Conservation (phyloP, 2,329 filamentous ascomycete genomes). For the Diplodia seriata region DNA sequence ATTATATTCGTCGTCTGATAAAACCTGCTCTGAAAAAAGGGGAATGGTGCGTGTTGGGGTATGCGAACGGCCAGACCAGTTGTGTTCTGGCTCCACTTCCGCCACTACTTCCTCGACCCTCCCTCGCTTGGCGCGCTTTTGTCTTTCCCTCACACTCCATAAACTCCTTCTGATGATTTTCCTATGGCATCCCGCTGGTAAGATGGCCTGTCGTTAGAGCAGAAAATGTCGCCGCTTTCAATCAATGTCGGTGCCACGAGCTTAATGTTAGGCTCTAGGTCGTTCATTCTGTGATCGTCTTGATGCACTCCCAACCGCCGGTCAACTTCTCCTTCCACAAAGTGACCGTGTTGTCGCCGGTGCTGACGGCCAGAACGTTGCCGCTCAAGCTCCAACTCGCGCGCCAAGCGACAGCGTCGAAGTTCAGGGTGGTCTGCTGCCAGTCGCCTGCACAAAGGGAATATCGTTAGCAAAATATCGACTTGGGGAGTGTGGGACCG, state of each 20-base stretch:
- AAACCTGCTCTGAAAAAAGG: slow-evolving; percentile 2
- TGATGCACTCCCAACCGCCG: slow-evolving; percentile 96
- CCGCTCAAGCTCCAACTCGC: slow-evolving; percentile 98
- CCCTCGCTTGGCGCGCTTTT: not conserved
- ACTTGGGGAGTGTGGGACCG: no score
- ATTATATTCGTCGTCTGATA: slow-evolving; percentile 12
- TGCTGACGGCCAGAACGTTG: slow-evolving; percentile 92
- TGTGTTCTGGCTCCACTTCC: slow-evolving; percentile 6
- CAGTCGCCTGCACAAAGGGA: slow-evolving; percentile 64
- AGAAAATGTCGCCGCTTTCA: not conserved
- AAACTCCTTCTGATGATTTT: not conserved
- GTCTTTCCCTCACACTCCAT: slow-evolving; percentile 10
- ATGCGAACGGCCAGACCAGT: slow-evolving; percentile 16
- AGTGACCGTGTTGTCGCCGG: slow-evolving; percentile 94
- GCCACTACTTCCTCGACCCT: not conserved
- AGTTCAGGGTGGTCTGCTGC: slow-evolving; percentile 83
- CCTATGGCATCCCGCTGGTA: not conserved
- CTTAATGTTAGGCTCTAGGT: not conserved
- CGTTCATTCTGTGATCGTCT: slow-evolving; percentile 85
- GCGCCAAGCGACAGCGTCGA: slow-evolving; percentile 90
- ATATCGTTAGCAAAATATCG: slow-evolving; percentile 35
- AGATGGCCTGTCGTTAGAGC: slow-evolving; percentile 14
- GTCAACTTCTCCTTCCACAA: slow-evolving; percentile 98
- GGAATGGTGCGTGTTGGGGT: slow-evolving; percentile 17
- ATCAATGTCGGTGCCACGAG: slow-evolving; percentile 13